A percentile compares a stretch with the other conserved stretches of the same genome.
These are phyloP conservation scores for Paraphoma sp. DNA, from an alignment of 2,329 filamentous ascomycete genomes.

Conservation along the genomic window DNA sequence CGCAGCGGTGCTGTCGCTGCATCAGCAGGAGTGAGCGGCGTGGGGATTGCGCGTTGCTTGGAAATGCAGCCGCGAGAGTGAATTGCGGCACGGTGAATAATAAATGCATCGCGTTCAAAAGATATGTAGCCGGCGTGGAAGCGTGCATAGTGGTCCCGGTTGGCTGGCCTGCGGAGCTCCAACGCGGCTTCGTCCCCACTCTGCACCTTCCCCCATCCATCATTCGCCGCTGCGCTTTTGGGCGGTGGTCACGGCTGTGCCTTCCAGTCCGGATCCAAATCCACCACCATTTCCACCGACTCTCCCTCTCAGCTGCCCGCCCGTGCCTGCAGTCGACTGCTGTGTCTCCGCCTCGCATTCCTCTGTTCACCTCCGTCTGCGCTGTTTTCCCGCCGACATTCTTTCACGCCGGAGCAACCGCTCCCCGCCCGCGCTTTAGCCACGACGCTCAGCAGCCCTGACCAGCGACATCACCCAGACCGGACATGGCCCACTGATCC, in stretches of 20 bases:
- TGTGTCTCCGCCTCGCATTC: neutral
- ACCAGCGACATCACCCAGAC: conserved; percentile 22
- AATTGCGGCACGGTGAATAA: too few species aligned
- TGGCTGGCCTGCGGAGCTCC: conserved; percentile 4
- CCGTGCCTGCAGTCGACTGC: too few species aligned
- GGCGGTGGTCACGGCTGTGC: conserved; percentile 23
- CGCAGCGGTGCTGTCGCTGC: neutral
- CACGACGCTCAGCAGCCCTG: conserved; percentile 24
- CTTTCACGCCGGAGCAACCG: conserved; percentile 27
- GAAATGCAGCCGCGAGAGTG: conserved; percentile 1
- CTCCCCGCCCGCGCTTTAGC: conserved; percentile 25
- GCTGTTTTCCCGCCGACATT: conserved; percentile 26
- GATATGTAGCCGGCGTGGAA: too few species aligned
- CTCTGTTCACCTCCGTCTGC: conserved; percentile 6
- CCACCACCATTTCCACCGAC: conserved; percentile 4
- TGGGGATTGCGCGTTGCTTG: conserved; percentile 8
- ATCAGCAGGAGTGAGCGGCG: conserved; percentile 1
- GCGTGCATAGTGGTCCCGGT: neutral
- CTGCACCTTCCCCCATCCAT: conserved; percentile 18
- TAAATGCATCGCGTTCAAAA: too few species aligned
- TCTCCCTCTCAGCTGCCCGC: neutral
- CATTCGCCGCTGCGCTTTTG: conserved; percentile 30
- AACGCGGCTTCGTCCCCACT: conserved; percentile 19
- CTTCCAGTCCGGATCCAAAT: conserved; percentile 13
- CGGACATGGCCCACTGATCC: conserved; percentile 45